Evolutionary conservation across 192 early-diverging fungal species (phyloP).

Genomic region (Coemansia sp.): DNA sequence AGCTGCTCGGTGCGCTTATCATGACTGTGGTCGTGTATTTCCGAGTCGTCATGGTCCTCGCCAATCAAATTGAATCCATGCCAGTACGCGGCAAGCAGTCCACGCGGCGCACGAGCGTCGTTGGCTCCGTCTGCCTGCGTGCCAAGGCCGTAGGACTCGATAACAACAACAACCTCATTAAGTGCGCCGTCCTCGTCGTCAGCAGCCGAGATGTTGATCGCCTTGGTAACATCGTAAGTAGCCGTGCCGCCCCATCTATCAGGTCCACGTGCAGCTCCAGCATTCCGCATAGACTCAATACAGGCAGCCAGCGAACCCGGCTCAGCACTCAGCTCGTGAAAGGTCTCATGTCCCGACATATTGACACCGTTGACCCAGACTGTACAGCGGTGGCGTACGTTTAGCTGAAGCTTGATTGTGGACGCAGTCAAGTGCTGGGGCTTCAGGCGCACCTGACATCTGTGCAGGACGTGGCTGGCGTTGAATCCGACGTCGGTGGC

Average conservation of each 20-base stretch:
- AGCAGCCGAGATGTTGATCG: constrained; percentile 37
- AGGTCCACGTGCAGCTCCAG: constrained; percentile 55
- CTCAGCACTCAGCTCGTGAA: constrained; percentile 59
- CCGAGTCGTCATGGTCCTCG: constrained; percentile 56
- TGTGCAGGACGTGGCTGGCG: constrained; percentile 68
- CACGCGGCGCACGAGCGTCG: constrained; percentile 75
- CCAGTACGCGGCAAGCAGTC: constrained; percentile 67
- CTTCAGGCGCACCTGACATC: constrained; percentile 56
- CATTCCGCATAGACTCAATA: constrained; percentile 28
- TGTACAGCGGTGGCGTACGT: constrained; percentile 72
- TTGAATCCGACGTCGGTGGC: constrained; percentile 65
- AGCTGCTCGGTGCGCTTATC: constrained; percentile 53
- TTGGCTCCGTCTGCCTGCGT: constrained; percentile 72
- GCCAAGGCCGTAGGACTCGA: constrained; percentile 78
- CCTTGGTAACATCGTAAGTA: constrained; percentile 61
- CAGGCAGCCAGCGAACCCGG: constrained; percentile 23
- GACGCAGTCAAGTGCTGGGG: constrained; percentile 28
- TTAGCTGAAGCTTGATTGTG: constrained; percentile 62
- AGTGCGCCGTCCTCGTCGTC: constrained; percentile 53
- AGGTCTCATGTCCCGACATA: constrained; percentile 78
- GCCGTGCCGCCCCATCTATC: constrained; percentile 65
- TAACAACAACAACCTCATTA: constrained; percentile 72
- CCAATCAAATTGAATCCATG: constrained; percentile 59
- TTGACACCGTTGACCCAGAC: constrained; percentile 72
- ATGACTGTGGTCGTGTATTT: constrained; percentile 52